These are phyloP conservation scores for Brassica carinata DNA, from an alignment of 345 rosid genomes.

Conservation along the genomic window DNA sequence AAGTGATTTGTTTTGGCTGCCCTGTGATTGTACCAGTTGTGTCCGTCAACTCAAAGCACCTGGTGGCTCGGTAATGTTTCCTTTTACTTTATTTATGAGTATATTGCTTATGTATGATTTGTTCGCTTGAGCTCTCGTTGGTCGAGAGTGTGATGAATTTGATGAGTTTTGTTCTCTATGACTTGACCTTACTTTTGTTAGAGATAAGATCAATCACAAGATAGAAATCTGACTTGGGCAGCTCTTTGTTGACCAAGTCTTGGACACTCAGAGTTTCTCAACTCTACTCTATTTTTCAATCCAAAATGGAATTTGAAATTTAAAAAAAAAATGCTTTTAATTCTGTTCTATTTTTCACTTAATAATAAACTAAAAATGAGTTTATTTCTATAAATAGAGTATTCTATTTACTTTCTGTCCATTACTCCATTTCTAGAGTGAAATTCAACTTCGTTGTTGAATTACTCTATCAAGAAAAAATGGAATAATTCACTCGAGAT, in stretches of 20 bases:
- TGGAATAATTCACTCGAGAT: too few species aligned
- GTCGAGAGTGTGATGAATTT: neutral
- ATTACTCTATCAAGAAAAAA: too few species aligned
- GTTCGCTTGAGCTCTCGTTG: slow-evolving; percentile 4
- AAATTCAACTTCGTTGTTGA: too few species aligned
- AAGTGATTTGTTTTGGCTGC: slow-evolving; percentile 93
- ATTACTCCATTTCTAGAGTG: too few species aligned
- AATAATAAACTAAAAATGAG: too few species aligned
- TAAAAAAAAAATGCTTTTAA: too few species aligned
- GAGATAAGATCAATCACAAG: neutral
- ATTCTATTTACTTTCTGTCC: too few species aligned
- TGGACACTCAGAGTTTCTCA: neutral
- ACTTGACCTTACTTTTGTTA: neutral
- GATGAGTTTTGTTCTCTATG: neutral
- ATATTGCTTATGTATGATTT: neutral
- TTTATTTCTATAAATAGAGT: too few species aligned
- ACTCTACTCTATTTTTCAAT: too few species aligned
- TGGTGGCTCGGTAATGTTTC: slow-evolving; percentile 47
- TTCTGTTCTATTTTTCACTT: too few species aligned
- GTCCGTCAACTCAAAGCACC: slow-evolving; percentile 43
- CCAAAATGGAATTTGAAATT: too few species aligned
- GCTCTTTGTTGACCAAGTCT: slow-evolving; percentile 23
- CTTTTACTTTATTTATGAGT: neutral
- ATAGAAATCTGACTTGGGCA: neutral
- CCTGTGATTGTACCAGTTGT: slow-evolving; percentile 80